Evolutionary conservation across 192 early-diverging fungal species (phyloP).

Genomic region (Mortierella antarctica): DNA sequence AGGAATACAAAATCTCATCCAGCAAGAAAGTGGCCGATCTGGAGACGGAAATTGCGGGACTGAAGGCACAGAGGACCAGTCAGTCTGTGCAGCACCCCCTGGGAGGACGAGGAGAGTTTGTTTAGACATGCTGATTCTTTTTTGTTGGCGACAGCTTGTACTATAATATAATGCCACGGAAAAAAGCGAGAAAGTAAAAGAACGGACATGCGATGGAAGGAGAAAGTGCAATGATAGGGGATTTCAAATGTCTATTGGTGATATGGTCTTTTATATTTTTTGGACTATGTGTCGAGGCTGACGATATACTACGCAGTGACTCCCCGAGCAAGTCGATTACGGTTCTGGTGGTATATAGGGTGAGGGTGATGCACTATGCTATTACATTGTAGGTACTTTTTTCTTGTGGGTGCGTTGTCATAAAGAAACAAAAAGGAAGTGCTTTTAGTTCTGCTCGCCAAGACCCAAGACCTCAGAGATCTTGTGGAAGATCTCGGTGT

Average conservation of each 20-base stretch:
- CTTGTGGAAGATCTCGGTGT: constrained; percentile 65
- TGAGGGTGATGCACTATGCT: constrained; percentile 5
- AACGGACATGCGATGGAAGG: neutral
- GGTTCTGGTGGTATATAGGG: neutral
- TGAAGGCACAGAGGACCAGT: constrained; percentile 6
- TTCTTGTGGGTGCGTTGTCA: neutral
- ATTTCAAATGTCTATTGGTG: too few species aligned
- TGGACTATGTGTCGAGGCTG: neutral
- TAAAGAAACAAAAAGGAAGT: neutral
- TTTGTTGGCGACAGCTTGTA: neutral
- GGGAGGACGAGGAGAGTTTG: constrained; percentile 49
- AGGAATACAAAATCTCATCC: constrained; percentile 35
- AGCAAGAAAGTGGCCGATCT: constrained; percentile 27
- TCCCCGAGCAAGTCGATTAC: neutral
- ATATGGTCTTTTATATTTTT: constrained; percentile 6
- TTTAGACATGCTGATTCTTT: constrained; percentile 1
- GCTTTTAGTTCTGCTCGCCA: constrained; percentile 34
- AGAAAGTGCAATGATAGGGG: neutral
- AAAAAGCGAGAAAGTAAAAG: neutral
- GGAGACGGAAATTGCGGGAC: constrained; percentile 25
- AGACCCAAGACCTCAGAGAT: constrained; percentile 56
- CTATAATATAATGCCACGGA: neutral
- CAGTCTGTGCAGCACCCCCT: constrained; percentile 25
- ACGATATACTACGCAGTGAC: constrained; percentile 13
- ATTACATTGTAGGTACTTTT: constrained; percentile 1